Percentiles rank a stretch among this genome's conserved stretches.
These are phyloP conservation scores for Larix kaempferi DNA, from an alignment of 75 land plant species.

Conservation along the genomic window DNA sequence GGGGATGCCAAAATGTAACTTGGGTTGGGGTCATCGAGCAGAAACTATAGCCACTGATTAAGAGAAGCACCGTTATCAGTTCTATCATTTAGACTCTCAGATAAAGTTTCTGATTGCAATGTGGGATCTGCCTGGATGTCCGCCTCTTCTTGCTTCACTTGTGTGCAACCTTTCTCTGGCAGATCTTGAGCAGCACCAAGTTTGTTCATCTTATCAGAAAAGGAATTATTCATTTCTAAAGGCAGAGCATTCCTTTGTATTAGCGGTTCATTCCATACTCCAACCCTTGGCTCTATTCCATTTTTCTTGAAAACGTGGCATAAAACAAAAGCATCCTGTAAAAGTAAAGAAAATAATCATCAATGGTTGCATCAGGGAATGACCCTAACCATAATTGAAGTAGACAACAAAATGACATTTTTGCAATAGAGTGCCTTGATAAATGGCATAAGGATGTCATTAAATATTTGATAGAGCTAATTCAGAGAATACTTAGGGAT, in stretches of 20 bases:
- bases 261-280: not conserved
- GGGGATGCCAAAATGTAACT: not conserved
- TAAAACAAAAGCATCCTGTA: slow-evolving; percentile 6
- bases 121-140: not conserved
- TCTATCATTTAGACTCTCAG: not conserved
- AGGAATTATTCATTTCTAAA: not conserved
- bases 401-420: not conserved
- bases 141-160: not conserved
- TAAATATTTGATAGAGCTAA: not conserved
- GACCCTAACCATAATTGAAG: not conserved
- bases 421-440: not conserved
- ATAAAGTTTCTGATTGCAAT: not conserved
- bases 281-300: slow-evolving; percentile 14
- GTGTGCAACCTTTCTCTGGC: not conserved
- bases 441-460: too few species aligned
- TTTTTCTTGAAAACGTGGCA: slow-evolving; percentile 25
- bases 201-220: not conserved
- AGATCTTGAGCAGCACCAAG: not conserved
- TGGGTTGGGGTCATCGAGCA: not conserved
- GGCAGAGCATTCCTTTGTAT: not conserved
- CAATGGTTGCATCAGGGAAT: not conserved
- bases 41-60: too few species aligned
- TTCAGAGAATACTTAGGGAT: not conserved
- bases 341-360: too few species aligned
- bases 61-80: not conserved